Percentiles rank a stretch among this genome's conserved stretches.
phyloP scores from a whole-genome alignment of 2,329 filamentous ascomycete species.

The Salinomyces thailandicus region DNA sequence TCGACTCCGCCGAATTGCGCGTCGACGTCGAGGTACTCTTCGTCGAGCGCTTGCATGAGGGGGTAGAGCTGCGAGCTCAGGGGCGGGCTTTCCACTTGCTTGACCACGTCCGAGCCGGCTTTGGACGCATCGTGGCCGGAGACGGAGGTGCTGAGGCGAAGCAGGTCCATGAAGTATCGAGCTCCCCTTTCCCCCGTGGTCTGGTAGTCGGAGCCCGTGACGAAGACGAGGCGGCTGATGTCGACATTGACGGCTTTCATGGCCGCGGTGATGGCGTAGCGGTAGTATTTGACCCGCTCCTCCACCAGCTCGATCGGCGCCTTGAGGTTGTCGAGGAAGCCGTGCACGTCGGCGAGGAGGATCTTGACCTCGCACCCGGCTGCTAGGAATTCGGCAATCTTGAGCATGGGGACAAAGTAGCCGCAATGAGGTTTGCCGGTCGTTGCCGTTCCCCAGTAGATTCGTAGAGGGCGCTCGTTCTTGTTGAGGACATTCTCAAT shows the following conservation, averaged over 20 bases:
- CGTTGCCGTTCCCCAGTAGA: conserved; percentile 84
- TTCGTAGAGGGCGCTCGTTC: conserved; percentile 59
- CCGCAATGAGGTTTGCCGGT: conserved; percentile 82
- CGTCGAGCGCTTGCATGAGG: conserved; percentile 81
- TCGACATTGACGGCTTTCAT: conserved; percentile 69
- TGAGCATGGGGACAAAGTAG: conserved; percentile 81
- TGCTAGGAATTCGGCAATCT: conserved; percentile 76
- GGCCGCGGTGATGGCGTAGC: conserved; percentile 60
- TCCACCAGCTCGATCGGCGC: conserved; percentile 81
- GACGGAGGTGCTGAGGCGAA: conserved; percentile 59
- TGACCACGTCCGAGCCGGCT: conserved; percentile 87
- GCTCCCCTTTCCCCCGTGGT: conserved; percentile 56
- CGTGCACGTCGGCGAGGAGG: conserved; percentile 44
- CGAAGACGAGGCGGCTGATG: conserved; percentile 68
- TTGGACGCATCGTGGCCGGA: conserved; percentile 77
- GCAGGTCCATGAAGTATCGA: conserved; percentile 79
- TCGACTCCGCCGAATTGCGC: conserved; percentile 78
- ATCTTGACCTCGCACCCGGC: conserved; percentile 62
- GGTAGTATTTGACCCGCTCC: conserved; percentile 75
- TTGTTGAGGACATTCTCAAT: conserved; percentile 61
- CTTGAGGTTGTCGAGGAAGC: conserved; percentile 49
- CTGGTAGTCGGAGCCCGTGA: conserved; percentile 54
- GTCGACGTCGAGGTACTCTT: conserved; percentile 80
- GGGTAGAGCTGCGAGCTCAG: conserved; percentile 71
- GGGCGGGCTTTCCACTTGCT: conserved; percentile 70